Conservation (phyloP, 352 stramenopile species). For the Pythium utonaiense region DNA sequence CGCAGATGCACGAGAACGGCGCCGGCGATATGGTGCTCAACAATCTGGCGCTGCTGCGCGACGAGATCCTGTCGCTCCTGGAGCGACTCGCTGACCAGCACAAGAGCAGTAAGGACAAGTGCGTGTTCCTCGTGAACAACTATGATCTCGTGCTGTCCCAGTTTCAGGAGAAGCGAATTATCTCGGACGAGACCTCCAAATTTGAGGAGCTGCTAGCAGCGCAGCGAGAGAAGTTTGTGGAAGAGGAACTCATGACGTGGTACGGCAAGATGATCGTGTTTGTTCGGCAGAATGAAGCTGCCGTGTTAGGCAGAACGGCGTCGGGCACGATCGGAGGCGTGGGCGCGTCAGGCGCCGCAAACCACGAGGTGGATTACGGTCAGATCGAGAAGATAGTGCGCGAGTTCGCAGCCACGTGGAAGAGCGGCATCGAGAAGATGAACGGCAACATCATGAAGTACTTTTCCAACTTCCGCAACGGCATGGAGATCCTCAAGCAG, state of each 20-base stretch:
- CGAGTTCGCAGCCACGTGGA: conserved; percentile 96
- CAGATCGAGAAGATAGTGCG: conserved; percentile 93
- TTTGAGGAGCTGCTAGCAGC: conserved; percentile 93
- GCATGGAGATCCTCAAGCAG: conserved; percentile 99
- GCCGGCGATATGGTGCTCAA: conserved; percentile 93
- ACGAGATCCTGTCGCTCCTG: conserved; percentile 79
- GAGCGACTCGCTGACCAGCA: conserved; percentile 90
- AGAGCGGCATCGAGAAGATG: conserved; percentile 95
- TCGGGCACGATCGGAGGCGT: conserved; percentile 19
- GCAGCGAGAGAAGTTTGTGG: conserved; percentile 96
- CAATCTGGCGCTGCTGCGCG: conserved; percentile 83
- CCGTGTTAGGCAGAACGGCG: conserved; percentile 49
- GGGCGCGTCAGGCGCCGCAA: conserved; percentile 2
- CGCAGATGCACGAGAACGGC: conserved; percentile 79
- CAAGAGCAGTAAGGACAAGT: conserved; percentile 89
- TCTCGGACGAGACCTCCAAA: conserved; percentile 92
- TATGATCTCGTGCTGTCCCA: conserved; percentile 95
- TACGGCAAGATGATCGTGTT: conserved; percentile 98
- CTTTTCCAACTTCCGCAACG: conserved; percentile 98
- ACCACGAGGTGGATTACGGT: conserved; percentile 76
- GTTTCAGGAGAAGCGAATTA: conserved; percentile 93
- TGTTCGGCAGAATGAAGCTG: conserved; percentile 92
- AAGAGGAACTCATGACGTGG: conserved; percentile 92
- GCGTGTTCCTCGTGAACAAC: conserved; percentile 99
- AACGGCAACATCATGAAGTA: conserved; percentile 97